Conservation (phyloP, 2,329 filamentous ascomycete species). For the Fusarium solani-melongenae region DNA sequence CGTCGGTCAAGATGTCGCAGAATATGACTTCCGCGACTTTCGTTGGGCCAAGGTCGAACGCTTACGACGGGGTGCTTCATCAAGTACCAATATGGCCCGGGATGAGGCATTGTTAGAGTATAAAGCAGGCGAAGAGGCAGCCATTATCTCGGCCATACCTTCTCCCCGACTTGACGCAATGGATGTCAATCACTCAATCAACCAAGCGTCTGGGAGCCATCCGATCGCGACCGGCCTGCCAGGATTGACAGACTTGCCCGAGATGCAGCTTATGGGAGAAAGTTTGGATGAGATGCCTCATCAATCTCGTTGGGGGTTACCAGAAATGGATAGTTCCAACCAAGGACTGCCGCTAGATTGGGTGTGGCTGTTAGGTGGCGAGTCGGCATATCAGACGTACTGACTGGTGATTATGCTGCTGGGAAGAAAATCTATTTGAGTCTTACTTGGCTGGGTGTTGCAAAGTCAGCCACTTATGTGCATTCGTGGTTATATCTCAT, state of each 20-base stretch:
- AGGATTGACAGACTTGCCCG: not conserved
- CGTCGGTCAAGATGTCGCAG: not conserved
- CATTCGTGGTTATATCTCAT: not conserved
- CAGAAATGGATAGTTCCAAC: not conserved
- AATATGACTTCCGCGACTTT: not conserved
- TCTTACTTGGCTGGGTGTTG: too few relatives aligned
- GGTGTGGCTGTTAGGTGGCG: not conserved
- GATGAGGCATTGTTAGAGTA: not conserved
- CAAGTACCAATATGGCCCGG: not conserved
- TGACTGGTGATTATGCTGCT: not conserved
- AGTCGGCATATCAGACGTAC: not conserved
- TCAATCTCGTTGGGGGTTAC: not conserved
- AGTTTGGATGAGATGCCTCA: not conserved
- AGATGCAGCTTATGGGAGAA: not conserved
- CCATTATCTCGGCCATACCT: not conserved
- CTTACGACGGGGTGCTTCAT: not conserved
- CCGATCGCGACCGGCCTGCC: not conserved
- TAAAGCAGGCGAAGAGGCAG: not conserved
- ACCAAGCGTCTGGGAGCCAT: not conserved
- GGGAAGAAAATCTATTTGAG: not conserved
- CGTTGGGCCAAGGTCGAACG: not conserved
- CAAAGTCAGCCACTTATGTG: not conserved
- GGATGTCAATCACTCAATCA: not conserved
- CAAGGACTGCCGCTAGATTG: not conserved
- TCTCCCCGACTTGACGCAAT: not conserved